Evolutionary conservation across 2,329 filamentous ascomycete species (phyloP), one percentile per base, ranked within the genome.

Genomic region (Knufia fluminis): DNA sequence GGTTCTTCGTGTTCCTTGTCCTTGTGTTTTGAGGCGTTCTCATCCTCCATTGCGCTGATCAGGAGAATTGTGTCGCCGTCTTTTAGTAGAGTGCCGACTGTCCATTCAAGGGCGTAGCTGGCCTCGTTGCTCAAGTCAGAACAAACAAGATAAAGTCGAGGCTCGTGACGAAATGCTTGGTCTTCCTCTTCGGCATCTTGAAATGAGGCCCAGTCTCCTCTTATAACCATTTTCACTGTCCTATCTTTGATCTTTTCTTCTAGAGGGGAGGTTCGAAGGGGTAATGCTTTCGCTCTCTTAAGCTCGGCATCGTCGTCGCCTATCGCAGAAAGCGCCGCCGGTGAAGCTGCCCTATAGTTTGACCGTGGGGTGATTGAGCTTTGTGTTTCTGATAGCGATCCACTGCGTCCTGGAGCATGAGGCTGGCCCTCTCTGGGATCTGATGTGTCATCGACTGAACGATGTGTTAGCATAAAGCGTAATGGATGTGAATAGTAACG

Each of bases 101-200:
- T 92, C 92, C 92, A 98, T 66, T 98, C 92, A 26, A 98, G 74
- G 1, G 92, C 92, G 65, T 97, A 94, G 4, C 87, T 86, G 3
- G 91, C 90, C 69, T 98, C 92, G 32, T 92, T 86, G 58, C 90
- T 96, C 2, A 97, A 71, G 66, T 98, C 92, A 0, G 88, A 96
- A 2, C 92, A 91, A n/a, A 96, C 89, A 14, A 98, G 72, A 63
- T 97, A 98, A 60, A 92, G 94, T 47, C 92, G 79, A 53, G 91
- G 78, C 47, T 86, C 80, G 17, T 48, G 45, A 44, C 86, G 80
- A 44, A 86, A 76, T 46, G 88, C 86, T 10, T 87, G 84, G 50
- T 90, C 82, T 0, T 86, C 86, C 60, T 90, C 82, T 56, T 83
- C 77, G 38, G 85, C 82, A 39, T 48, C 45, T 58, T 80, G 78